Percentiles rank a stretch among this genome's conserved stretches.
Conservation (phyloP, 2,329 filamentous ascomycete species). For the Xenoacremonium recifei region DNA sequence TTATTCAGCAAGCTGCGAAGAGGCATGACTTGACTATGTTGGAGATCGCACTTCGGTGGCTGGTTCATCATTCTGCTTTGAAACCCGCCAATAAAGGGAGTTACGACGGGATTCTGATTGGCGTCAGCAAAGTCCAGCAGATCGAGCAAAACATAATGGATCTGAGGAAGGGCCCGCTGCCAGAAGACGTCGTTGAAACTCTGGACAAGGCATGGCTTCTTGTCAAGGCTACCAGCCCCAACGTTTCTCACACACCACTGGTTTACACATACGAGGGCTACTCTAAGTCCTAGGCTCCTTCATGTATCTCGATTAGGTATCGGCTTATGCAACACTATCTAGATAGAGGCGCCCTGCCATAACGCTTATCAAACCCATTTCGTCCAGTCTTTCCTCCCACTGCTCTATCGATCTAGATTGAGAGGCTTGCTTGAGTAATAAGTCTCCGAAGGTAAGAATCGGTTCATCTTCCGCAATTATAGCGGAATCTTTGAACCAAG, state of each 20-base stretch:
- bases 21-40: slow-evolving; percentile 68
- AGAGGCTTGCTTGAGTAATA: too few relatives aligned
- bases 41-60: slow-evolving; percentile 73
- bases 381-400: too few relatives aligned
- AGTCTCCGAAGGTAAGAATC: too few relatives aligned
- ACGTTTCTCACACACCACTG: slow-evolving; percentile 60
- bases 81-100: neutral
- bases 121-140: slow-evolving; percentile 56
- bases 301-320: too few relatives aligned
- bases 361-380: too few relatives aligned
- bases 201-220: slow-evolving; percentile 77
- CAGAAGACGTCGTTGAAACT: slow-evolving; percentile 70
- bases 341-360: too few relatives aligned
- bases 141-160: slow-evolving; percentile 56
- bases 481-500: too few relatives aligned
- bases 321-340: too few relatives aligned
- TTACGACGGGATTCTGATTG: slow-evolving; percentile 21
- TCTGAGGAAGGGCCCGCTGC: slow-evolving; percentile 69
- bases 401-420: too few relatives aligned
- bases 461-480: too few relatives aligned
- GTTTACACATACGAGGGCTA: slow-evolving; percentile 69
- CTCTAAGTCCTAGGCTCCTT: too few relatives aligned
- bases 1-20: slow-evolving; percentile 65
- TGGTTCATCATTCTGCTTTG: slow-evolving; percentile 63
- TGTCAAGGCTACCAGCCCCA: slow-evolving; percentile 55